Evolutionary conservation across 768 basidiomycete species (phyloP), one percentile per base, ranked within the genome.

Genomic region (Tulasnella sp.): DNA sequence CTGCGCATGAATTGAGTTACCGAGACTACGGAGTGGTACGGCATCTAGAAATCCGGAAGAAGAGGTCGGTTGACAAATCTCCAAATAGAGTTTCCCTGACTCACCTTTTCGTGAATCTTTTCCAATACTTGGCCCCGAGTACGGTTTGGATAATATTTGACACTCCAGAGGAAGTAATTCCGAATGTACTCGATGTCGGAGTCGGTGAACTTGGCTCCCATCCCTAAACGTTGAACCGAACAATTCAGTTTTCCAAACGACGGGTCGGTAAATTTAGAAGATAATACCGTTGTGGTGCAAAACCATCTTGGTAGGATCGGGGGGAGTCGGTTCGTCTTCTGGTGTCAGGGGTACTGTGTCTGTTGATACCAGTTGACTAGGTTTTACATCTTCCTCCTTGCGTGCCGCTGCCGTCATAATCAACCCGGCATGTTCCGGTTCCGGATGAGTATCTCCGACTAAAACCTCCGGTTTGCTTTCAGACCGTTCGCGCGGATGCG

Each of bases 191-290:
- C 52, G n/a, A 52, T 54, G 29, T 74, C 73, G 36, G 15, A 34
- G 52, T 74, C 73, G 42, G 73, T 74, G 58, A 74, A 74, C 52
- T 74, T 74, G 31, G 73, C 73, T 14, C 73, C 73, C 73, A 74
- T 74, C 14, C 58, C 58, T 64, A 34, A 3, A 64, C 2, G 31
- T 31, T 31, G 31, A 64, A 64, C 31, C 19, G n/a, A 49, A 49
- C 49, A 49, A 22, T 12, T 64, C 17, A 64, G 58, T 29, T 34
- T 64, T 42, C 17, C 58, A 2, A 25, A 2, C 3, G 31, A 64
- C 58, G 25, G 9, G 5, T 29, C 31, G 12, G 9, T 17, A 64
- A 64, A 19, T 64, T 25, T 9, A 29, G 3, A 31, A 11, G 25
- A 29, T 29, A 15, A 29, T 64, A 64, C 73, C 73, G 52, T 74